Evolutionary conservation across 257 asterid species (phyloP), one percentile per base, ranked within the genome.

Genomic region (Lavandula angustifolia): DNA sequence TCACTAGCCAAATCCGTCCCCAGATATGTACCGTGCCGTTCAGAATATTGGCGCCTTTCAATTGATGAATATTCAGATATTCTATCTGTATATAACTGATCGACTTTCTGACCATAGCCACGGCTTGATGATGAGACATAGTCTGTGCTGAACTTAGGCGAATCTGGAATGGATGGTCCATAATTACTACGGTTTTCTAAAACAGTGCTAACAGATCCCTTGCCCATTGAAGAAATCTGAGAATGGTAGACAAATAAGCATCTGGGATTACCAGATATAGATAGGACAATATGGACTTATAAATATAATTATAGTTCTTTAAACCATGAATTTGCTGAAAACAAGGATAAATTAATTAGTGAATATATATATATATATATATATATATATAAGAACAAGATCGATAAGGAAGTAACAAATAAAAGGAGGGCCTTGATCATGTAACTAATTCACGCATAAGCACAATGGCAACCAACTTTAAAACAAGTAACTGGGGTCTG

Each of bases 1-100:
- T 94, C 99, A 65, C 74, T 84, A 7, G 85, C 85, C 73, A 85
- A 63, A 73, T 94, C 97, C 56, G 84, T 81, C 73, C 89, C 94
- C 12, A 68, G 58, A 79, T 85, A 89, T 60, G 92, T 61, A 77
- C 82, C 68, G 55, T 69, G 95, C 5, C 87, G 88, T 18, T 87
- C 96, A 70, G 73, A 83, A 80, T 82, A 83, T 68, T 79, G 86
- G 34, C 75, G 95, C 69, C 92, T 89, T 22, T 89, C 96, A 54
- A 78, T 70, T 57, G 89, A 63, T 42, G 96, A 77, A 78, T 84
- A 92, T 69, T 89, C 97, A 27, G 94, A 73, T 29, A 81, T 76
- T 72, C 87, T 82, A 53, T 89, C 97, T 2, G 94, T 43, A 74
- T 81, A 87, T 53, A 87, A 78, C 63, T 82, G 92, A 67, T 90